Evolutionary conservation across 805 yeast genomes (phyloP).

Genomic region (Candida incommunis): DNA sequence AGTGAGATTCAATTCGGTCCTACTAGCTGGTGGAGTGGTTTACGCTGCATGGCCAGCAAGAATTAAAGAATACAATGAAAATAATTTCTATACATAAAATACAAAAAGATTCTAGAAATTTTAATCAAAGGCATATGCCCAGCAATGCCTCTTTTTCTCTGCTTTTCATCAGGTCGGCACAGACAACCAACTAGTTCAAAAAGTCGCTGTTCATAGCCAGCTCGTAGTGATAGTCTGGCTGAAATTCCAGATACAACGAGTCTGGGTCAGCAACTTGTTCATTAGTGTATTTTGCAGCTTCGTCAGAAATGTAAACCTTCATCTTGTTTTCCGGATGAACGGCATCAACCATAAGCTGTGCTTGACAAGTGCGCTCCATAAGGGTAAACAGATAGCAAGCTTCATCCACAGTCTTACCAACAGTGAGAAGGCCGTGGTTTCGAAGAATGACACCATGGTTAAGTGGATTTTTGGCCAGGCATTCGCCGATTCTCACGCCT

Average conservation of each 20-base stretch:
- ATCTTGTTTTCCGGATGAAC: slow-evolving; percentile 29
- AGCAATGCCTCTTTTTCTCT: too few relatives aligned
- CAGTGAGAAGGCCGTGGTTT: slow-evolving; percentile 63
- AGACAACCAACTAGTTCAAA: too few relatives aligned
- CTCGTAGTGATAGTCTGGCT: slow-evolving; percentile 49
- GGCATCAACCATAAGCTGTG: slow-evolving; percentile 52
- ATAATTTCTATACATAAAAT: too few relatives aligned
- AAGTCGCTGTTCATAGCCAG: neutral
- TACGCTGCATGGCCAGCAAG: too few relatives aligned
- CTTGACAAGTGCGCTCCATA: slow-evolving; percentile 51
- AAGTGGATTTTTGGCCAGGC: slow-evolving; percentile 32
- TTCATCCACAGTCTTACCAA: slow-evolving; percentile 58
- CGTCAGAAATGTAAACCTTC: slow-evolving; percentile 35
- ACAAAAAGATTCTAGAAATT: too few relatives aligned
- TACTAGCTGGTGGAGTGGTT: too few relatives aligned
- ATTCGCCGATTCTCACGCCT: slow-evolving; percentile 45
- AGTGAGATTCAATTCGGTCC: too few relatives aligned
- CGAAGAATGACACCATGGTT: slow-evolving; percentile 46
- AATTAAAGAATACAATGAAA: too few relatives aligned
- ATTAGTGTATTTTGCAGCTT: slow-evolving; percentile 54
- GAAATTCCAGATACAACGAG: slow-evolving; percentile 57
- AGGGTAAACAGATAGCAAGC: slow-evolving; percentile 54
- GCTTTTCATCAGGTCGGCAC: too few relatives aligned
- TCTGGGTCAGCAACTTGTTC: slow-evolving; percentile 51
- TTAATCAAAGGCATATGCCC: too few relatives aligned